A percentile compares a stretch with the other conserved stretches of the same genome.
phyloP scores from a whole-genome alignment of 2,329 filamentous ascomycete species.

The Sphaerulina populicola region DNA sequence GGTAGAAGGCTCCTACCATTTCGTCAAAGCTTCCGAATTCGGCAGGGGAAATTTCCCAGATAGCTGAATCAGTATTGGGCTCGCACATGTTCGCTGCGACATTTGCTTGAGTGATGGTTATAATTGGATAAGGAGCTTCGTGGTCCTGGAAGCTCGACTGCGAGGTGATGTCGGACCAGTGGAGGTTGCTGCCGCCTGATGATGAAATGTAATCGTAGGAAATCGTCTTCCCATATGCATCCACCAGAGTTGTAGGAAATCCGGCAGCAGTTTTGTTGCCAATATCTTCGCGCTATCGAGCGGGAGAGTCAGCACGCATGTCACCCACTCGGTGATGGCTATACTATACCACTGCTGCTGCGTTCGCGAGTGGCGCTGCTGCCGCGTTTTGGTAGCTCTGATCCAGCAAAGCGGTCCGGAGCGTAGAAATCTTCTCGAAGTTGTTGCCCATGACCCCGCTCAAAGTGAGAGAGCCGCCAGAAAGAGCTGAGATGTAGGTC shows the following conservation, averaged over 20 bases:
- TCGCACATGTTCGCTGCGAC: constrained; percentile 7
- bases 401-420: constrained; percentile 7
- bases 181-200: constrained; percentile 2
- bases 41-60: constrained; percentile 14
- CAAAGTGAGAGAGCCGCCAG: constrained; percentile 14
- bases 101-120: constrained; percentile 13
- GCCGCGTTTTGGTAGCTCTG: constrained; percentile 13
- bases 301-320: background rate
- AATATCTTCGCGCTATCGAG: constrained; percentile 7
- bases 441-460: constrained; percentile 14
- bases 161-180: constrained; percentile 5
- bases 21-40: constrained; percentile 15
- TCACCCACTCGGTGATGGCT: background rate
- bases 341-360: constrained; percentile 1
- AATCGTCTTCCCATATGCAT: constrained; percentile 9
- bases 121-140: constrained; percentile 13
- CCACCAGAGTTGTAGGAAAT: constrained; percentile 10
- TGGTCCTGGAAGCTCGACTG: constrained; percentile 10
- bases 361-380: constrained; percentile 1
- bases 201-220: constrained; percentile 12
- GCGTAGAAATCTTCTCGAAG: constrained; percentile 11
- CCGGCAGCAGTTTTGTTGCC: constrained; percentile 13
- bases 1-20: constrained; percentile 12
- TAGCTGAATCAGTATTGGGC: constrained; percentile 4
- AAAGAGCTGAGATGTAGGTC: constrained; percentile 14